A percentile compares a stretch with the other conserved stretches of the same genome.
phyloP scores from a whole-genome alignment of 305 asterid genomes.

The Fraxinus ornus region DNA sequence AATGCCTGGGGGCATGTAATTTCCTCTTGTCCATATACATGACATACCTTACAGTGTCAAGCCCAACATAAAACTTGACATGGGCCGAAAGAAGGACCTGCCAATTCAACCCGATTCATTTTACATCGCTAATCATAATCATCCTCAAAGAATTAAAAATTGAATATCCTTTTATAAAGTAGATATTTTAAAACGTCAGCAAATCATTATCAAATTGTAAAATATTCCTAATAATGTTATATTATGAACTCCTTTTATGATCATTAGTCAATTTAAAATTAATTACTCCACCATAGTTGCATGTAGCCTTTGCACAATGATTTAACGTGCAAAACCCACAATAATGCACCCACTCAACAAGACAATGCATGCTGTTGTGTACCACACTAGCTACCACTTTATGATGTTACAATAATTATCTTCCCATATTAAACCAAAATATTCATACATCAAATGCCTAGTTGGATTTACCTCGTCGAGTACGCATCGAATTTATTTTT shows the following conservation, averaged over 20 bases:
- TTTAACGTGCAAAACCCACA: slow-evolving; percentile 18
- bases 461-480: not conserved
- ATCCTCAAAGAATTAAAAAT: too few species aligned
- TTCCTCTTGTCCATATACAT: too few species aligned
- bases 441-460: not conserved
- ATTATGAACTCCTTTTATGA: not conserved
- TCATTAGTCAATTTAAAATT: not conserved
- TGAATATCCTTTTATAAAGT: not conserved
- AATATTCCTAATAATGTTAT: not conserved
- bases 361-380: slow-evolving; percentile 50
- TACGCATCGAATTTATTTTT: not conserved
- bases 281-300: not conserved
- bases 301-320: not conserved
- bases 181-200: not conserved
- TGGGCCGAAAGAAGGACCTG: not conserved
- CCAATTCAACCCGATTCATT: not conserved
- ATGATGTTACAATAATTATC: not conserved
- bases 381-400: slow-evolving; percentile 33
- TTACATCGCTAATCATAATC: not conserved
- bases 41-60: not conserved
- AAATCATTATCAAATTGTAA: not conserved
- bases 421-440: not conserved
- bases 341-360: slow-evolving; percentile 29
- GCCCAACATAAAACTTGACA: not conserved
- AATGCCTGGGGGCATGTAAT: too few species aligned